Base-by-base conservation (phyloP, 495 filamentous ascomycete species). In the Aspergillus heteromorphus region DNA sequence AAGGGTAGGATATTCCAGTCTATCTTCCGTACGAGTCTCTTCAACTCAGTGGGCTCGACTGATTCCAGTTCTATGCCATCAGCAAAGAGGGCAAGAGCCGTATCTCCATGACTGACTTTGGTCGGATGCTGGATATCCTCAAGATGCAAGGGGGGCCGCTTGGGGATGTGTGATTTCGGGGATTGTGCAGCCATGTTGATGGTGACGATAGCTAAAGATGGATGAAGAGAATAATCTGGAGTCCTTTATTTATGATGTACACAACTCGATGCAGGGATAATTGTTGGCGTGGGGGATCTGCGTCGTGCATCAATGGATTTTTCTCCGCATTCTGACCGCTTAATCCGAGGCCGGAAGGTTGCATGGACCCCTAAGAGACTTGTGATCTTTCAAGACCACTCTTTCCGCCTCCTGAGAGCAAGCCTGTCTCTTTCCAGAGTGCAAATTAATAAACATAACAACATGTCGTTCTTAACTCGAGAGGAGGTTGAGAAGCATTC, bases 401-500 rank as follows among this genome's bases (percentile, higher is more conserved):
- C 27, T 9, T 45, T n/a, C n/a, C n/a, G n/a, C n/a, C n/a, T n/a
- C n/a, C n/a, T n/a, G n/a, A n/a, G n/a, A n/a, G n/a, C n/a, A n/a
- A n/a, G n/a, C 13, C 10, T 14, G 4, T 45, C 10, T 1, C 25
- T 27, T 19, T 27, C 10, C n/a, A 42, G 6, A 18, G n/a, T 17
- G 8, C 19, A 23, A 9, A 20, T 20, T 4, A 45, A 2, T 3
- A 10, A 25, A 4, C 40, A 16, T 18, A 43, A 5, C 34, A 38
- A 14, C 34, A 47, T 47, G 43, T 16, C 43, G 27, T 16, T 27
- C 4, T 10, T 70, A 4, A 65, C 61, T 7, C 49, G 38, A 30
- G 79, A 70, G 23, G 84, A 90, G 36, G 72, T 92, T 34, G 78
- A 78, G 17, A 79, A 86, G 68, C 89, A 93, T 64, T 83, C 82